Percentiles rank a stretch among this genome's conserved stretches.
Conservation (phyloP, 768 basidiomycete species). For the Rubroboletus pulcherrimus region DNA sequence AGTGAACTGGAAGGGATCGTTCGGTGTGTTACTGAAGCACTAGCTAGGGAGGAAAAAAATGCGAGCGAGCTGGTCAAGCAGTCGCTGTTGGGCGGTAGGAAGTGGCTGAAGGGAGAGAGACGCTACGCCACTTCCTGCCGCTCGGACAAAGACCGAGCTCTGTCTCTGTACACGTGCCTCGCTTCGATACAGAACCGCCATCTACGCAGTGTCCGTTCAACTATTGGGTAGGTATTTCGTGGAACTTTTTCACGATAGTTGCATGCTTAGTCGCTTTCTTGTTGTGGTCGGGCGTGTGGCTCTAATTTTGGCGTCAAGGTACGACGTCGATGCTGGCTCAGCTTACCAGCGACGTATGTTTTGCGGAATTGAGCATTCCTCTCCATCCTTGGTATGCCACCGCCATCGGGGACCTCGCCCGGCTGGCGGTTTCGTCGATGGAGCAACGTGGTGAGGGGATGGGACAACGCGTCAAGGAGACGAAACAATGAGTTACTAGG, state of each 20-base stretch:
- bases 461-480: background rate
- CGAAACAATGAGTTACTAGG: background rate
- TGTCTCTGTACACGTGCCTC: too few relatives aligned
- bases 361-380: background rate
- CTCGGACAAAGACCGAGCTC: too few relatives aligned
- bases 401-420: background rate
- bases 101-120: too few relatives aligned
- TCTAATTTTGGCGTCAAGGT: background rate
- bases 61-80: too few relatives aligned
- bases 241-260: background rate
- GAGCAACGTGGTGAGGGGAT: background rate
- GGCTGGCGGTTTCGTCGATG: background rate
- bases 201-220: background rate
- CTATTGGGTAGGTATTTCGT: background rate
- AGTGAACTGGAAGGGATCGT: too few relatives aligned
- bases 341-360: background rate
- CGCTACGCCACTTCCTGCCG: too few relatives aligned
- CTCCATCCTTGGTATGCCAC: background rate
- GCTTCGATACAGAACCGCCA: too few relatives aligned
- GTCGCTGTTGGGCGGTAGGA: too few relatives aligned
- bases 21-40: too few relatives aligned
- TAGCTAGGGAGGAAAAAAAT: too few relatives aligned
- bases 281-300: background rate
- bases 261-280: background rate
- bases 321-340: background rate